These are phyloP conservation scores for Jaminaea rosea DNA, from an alignment of 1,284 basidiomycete genomes.

Conservation along the genomic window DNA sequence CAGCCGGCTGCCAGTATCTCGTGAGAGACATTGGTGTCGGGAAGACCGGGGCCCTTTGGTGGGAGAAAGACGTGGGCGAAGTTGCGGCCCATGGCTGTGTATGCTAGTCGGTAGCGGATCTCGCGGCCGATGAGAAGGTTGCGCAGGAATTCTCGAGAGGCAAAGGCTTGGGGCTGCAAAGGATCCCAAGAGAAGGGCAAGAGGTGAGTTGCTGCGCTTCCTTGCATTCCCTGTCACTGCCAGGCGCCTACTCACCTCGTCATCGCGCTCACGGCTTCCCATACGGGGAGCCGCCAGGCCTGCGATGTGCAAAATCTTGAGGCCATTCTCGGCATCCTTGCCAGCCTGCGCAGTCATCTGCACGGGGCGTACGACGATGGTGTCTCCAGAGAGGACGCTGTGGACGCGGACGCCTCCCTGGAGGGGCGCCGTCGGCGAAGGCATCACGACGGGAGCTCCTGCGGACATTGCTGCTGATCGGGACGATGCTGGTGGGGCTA, in stretches of 20 bases:
- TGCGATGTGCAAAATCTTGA: slow-evolving; percentile 30
- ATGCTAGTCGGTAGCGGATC: slow-evolving; percentile 66
- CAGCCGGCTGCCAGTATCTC: slow-evolving; percentile 77
- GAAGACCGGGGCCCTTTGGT: slow-evolving; percentile 27
- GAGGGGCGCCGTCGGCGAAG: slow-evolving; percentile 14
- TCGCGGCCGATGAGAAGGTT: slow-evolving; percentile 78
- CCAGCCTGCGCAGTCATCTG: slow-evolving; percentile 25
- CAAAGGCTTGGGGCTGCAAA: slow-evolving; percentile 72
- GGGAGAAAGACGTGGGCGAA: slow-evolving; percentile 39
- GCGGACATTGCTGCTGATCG: neutral
- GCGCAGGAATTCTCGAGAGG: slow-evolving; percentile 84
- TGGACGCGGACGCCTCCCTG: slow-evolving; percentile 36
- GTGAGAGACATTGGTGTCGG: slow-evolving; percentile 51
- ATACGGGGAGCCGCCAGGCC: slow-evolving; percentile 38
- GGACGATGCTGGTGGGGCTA: too few species aligned
- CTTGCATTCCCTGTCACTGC: neutral
- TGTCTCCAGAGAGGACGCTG: slow-evolving; percentile 34
- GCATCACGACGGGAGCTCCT: neutral
- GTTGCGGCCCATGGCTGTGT: slow-evolving; percentile 56
- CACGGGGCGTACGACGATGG: slow-evolving; percentile 35
- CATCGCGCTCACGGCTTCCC: slow-evolving; percentile 36
- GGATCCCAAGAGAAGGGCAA: neutral
- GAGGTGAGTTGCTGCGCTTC: neutral
- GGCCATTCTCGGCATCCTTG: slow-evolving; percentile 10
- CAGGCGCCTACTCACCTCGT: slow-evolving; percentile 16